A percentile compares a stretch with the other conserved stretches of the same genome.
Evolutionary conservation across 1,284 basidiomycete genomes (phyloP).

Genomic region (Papiliotrema nemorosa): DNA sequence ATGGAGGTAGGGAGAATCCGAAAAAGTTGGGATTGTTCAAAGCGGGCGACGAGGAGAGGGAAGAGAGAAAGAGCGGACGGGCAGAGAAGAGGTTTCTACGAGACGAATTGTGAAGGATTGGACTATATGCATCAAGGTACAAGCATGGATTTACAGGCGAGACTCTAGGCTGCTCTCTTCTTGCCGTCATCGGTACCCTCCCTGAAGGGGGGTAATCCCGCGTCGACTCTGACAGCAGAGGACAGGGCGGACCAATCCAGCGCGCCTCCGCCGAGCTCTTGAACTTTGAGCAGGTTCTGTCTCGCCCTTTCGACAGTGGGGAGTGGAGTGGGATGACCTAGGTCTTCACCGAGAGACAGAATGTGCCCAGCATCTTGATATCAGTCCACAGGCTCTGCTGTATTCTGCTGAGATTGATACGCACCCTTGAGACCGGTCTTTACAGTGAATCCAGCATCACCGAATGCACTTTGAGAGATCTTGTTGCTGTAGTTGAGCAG

Average conservation of each 20-base stretch:
- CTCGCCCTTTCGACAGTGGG: constrained; percentile 23
- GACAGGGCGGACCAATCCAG: constrained; percentile 20
- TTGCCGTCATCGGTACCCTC: constrained; percentile 7
- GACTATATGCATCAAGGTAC: background rate
- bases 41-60: constrained; percentile 24
- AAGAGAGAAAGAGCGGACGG: constrained; percentile 19
- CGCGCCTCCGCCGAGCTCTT: constrained; percentile 15
- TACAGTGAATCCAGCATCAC: constrained; percentile 30
- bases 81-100: constrained; percentile 17
- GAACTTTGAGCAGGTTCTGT: constrained; percentile 15
- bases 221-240: constrained; percentile 11
- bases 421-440: constrained; percentile 38
- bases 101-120: constrained; percentile 29
- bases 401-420: background rate
- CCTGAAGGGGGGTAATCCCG: constrained; percentile 14
- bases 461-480: constrained; percentile 35
- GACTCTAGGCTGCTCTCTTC: background rate
- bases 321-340: constrained; percentile 14
- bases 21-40: constrained; percentile 43
- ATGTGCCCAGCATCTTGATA: constrained; percentile 21
- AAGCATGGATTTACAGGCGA: background rate
- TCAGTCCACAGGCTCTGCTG: background rate
- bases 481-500: constrained; percentile 38
- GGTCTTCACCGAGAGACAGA: constrained; percentile 14
- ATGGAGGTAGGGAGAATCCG: constrained; percentile 7